Evolutionary conservation across 2,329 filamentous ascomycete genomes (phyloP), one percentile per base, ranked within the genome.

Genomic region (Curvularia eragrostidis): DNA sequence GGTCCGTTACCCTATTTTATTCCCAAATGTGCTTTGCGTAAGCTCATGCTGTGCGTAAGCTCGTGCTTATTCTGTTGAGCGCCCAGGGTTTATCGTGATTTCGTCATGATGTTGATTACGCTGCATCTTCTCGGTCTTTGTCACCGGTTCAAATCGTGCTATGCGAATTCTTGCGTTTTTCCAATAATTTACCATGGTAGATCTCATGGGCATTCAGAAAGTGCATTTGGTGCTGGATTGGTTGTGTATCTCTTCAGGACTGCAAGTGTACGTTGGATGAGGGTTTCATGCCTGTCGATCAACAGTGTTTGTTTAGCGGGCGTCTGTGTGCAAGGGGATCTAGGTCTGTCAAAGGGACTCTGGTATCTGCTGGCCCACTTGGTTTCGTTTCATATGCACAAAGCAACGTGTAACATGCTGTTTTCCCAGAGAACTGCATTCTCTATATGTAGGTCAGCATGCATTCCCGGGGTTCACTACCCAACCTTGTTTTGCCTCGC

Each of bases 31-130:
- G 24, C 24, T 10, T 12, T 28, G 15, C n/a, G 24, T 7, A 24
- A 32, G 43, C n/a, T 46, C 13, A 26, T 46, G 43, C 43, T 28
- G n/a, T n/a, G n/a, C n/a, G 24, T 7, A 24, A 32, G 43, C n/a
- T 46, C 13, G 43, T 46, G 43, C 43, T 28, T 46, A 26, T 30
- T 46, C 26, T 21, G 43, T 46, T 46, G 43, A 46, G 43, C n/a
- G 43, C 26, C 28, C 19, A 19, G 43, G 43, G 26, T 19, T 8
- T 19, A 32, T 5, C n/a, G 9, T 1, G n/a, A 21, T 46, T 30
- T 30, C 43, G 26, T 46, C 26, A 46, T 46, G 13, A 30, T 30
- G 6, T 32, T 19, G 26, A 19, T 30, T 30, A 13, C 9, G 18
- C 9, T 41, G 18, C 18, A 4, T 18, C 23, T 3, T 32, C 8